phyloP scores from a whole-genome alignment of 805 yeast genomes.

The Suhomyces vadensis region DNA sequence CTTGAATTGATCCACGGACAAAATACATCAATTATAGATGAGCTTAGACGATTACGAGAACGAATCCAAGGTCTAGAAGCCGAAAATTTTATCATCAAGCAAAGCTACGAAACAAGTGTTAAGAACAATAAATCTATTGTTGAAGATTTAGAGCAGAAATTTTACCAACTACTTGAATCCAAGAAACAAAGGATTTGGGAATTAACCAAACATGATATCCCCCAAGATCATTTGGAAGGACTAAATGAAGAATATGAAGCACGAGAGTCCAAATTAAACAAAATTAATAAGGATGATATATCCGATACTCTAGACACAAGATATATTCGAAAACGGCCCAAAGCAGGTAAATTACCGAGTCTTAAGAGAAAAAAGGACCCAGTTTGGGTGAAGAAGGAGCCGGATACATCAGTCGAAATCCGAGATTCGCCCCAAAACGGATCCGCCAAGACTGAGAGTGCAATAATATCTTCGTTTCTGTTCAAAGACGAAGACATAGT shows the following conservation, averaged over 20 bases:
- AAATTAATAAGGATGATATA: conserved; percentile 19
- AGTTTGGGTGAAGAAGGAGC: conserved; percentile 14
- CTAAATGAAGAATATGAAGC: conserved; percentile 19
- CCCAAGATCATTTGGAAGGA: conserved; percentile 12
- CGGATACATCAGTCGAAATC: neutral
- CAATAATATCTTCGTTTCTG: neutral
- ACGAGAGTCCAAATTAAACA: conserved; percentile 14
- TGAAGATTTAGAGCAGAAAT: conserved; percentile 27
- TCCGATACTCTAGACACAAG: conserved; percentile 20
- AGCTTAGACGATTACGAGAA: conserved; percentile 4
- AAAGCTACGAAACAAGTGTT: conserved; percentile 14
- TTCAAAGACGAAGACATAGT: neutral
- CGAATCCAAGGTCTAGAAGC: conserved; percentile 6
- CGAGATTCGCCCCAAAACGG: neutral
- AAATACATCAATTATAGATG: conserved; percentile 12
- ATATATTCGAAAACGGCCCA: conserved; percentile 19
- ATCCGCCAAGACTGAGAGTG: neutral
- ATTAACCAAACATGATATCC: conserved; percentile 16
- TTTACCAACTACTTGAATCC: conserved; percentile 27
- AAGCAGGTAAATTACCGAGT: conserved; percentile 11
- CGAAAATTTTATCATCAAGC: conserved; percentile 10
- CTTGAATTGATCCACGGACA: conserved; percentile 18
- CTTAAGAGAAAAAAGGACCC: conserved; percentile 10
- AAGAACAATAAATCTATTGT: conserved; percentile 20
- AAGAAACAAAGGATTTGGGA: conserved; percentile 34